These are phyloP conservation scores for Paramecium pentaurelia DNA, from an alignment of 73 alveolate genomes.

Conservation along the genomic window DNA sequence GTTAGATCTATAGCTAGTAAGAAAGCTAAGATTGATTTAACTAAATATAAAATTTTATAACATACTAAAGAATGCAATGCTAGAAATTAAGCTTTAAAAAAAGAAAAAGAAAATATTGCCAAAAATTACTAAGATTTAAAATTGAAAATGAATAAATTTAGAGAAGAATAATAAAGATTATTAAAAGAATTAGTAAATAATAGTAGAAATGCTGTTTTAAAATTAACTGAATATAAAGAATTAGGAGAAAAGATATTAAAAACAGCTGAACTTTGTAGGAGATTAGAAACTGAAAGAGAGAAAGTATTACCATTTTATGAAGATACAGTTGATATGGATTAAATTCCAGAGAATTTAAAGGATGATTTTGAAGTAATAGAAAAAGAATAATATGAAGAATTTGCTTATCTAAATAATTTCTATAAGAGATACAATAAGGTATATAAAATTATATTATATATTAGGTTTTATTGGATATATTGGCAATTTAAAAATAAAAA, in stretches of 20 bases:
- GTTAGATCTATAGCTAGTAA: constrained; percentile 78
- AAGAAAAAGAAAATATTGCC: constrained; percentile 90
- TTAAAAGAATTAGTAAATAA: constrained; percentile 88
- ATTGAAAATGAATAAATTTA: constrained; percentile 89
- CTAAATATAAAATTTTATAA: constrained; percentile 86
- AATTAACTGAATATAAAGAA: constrained; percentile 87
- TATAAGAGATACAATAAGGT: constrained; percentile 95
- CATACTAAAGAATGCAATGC: constrained; percentile 94
- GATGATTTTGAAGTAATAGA: constrained; percentile 89
- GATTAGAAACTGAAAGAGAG: constrained; percentile 96
- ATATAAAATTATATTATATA: background rate
- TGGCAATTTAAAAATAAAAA: constrained; percentile 95
- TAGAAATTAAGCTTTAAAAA: constrained; percentile 86
- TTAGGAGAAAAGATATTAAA: constrained; percentile 93
- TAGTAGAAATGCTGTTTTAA: constrained; percentile 89
- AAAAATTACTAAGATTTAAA: constrained; percentile 91
- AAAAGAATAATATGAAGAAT: constrained; percentile 86
- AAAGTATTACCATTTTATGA: constrained; percentile 97
- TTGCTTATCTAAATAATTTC: constrained; percentile 89
- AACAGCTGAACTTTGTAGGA: constrained; percentile 97
- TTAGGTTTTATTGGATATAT: constrained; percentile 87
- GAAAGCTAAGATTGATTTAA: constrained; percentile 78
- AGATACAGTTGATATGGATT: constrained; percentile 84
- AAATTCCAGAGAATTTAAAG: constrained; percentile 78
- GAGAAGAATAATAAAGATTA: constrained; percentile 94